Percentiles rank a stretch among this genome's conserved stretches.
Evolutionary conservation across 75 land plant species (phyloP).

Genomic region (Larix kaempferi): DNA sequence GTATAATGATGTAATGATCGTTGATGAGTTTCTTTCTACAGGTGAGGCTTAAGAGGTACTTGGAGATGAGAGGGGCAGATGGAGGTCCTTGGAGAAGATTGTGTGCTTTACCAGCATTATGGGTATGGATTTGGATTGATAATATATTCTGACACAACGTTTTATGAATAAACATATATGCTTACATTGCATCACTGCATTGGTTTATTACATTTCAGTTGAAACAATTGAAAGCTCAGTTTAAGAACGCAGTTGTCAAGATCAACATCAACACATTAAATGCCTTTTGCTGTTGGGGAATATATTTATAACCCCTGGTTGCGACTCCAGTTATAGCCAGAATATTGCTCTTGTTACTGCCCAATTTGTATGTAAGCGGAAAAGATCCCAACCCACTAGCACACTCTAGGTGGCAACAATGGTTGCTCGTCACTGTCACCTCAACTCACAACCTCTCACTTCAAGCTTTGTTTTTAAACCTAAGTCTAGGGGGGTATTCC

Average conservation of each 20-base stretch:
- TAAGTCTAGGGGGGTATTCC: too few species aligned
- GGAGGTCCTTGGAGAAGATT: constrained; percentile 99
- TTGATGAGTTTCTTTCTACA: constrained; percentile 12
- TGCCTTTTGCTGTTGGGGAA: not conserved
- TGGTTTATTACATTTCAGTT: not conserved
- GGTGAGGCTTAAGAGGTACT: constrained; percentile 93
- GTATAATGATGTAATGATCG: not conserved
- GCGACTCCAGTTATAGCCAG: too few species aligned
- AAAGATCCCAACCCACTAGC: too few species aligned
- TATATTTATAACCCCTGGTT: not conserved
- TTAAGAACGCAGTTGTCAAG: not conserved
- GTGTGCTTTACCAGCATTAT: constrained; percentile 98
- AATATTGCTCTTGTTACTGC: too few species aligned
- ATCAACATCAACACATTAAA: not conserved
- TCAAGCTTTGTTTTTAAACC: too few species aligned
- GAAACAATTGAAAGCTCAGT: not conserved
- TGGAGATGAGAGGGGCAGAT: constrained; percentile 99
- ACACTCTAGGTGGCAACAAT: too few species aligned
- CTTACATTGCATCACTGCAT: not conserved
- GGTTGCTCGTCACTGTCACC: too few species aligned
- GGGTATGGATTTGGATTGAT: constrained; percentile 42
- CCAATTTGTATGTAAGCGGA: too few species aligned
- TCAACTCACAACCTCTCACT: too few species aligned
- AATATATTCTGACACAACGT: too few species aligned
- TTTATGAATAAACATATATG: too few species aligned